A percentile compares a stretch with the other conserved stretches of the same genome.
phyloP scores from a whole-genome alignment of 805 yeast species.

The Cyberlindnera misumaiensis region DNA sequence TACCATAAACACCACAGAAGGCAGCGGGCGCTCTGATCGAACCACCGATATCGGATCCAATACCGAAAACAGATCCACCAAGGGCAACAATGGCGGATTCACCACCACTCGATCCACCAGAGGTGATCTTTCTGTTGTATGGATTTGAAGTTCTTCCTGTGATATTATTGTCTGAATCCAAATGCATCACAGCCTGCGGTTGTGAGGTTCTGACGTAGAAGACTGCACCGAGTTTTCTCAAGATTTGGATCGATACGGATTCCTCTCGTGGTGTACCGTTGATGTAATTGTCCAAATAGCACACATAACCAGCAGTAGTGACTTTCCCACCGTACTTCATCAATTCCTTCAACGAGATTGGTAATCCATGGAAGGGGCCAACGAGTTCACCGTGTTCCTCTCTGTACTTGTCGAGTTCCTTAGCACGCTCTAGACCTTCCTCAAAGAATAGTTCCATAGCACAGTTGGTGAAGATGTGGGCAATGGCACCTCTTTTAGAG shows the following conservation, averaged over 20 bases:
- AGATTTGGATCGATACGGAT: constrained; percentile 40
- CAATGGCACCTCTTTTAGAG: constrained; percentile 50
- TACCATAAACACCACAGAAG: constrained; percentile 51
- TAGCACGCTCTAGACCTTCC: constrained; percentile 53
- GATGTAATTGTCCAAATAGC: constrained; percentile 38
- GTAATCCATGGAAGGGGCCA: constrained; percentile 68
- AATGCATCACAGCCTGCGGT: constrained; percentile 67
- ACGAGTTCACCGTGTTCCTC: constrained; percentile 38
- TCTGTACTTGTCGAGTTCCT: constrained; percentile 44
- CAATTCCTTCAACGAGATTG: constrained; percentile 63
- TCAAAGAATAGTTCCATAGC: constrained; percentile 39
- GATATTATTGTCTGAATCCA: constrained; percentile 55
- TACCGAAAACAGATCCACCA: constrained; percentile 53
- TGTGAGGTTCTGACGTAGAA: constrained; percentile 59
- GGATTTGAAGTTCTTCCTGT: constrained; percentile 58
- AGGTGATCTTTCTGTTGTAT: constrained; percentile 46
- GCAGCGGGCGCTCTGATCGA: constrained; percentile 66
- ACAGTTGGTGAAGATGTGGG: constrained; percentile 43
- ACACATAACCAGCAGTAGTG: constrained; percentile 58
- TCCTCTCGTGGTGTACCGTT: constrained; percentile 33
- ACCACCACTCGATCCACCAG: constrained; percentile 73
- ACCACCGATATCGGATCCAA: constrained; percentile 71
- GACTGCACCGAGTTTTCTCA: constrained; percentile 36
- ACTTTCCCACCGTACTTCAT: constrained; percentile 47
- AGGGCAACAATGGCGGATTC: constrained; percentile 58